Conservation (phyloP, 768 basidiomycete species). For the Lactifluus pinguis region DNA sequence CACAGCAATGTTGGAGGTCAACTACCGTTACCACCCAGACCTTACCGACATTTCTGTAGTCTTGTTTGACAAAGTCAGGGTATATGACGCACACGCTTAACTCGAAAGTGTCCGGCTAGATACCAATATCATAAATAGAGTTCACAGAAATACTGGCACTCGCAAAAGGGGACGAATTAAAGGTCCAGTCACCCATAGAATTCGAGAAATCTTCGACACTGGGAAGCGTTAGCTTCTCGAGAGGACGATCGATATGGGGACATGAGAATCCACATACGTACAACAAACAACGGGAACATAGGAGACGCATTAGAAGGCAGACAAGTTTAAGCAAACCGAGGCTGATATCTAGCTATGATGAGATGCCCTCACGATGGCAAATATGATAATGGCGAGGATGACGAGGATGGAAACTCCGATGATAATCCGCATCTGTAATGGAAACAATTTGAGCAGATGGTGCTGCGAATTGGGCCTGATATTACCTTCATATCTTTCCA, state of each 20-base stretch:
- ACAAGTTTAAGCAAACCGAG: conserved; percentile 10
- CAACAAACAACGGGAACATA: conserved; percentile 13
- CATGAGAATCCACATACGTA: conserved; percentile 15
- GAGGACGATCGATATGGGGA: neutral
- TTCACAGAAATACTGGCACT: conserved; percentile 2
- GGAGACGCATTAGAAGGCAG: conserved; percentile 9
- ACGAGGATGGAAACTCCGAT: conserved; percentile 85
- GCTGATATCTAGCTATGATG: conserved; percentile 30
- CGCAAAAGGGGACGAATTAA: neutral
- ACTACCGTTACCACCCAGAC: neutral
- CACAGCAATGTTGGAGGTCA: neutral
- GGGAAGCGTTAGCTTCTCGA: neutral
- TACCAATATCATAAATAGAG: conserved; percentile 3
- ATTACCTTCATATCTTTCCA: conserved; percentile 96
- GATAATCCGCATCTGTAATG: conserved; percentile 84
- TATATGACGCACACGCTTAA: conserved; percentile 17
- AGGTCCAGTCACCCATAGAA: conserved; percentile 1
- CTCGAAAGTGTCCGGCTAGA: conserved; percentile 4
- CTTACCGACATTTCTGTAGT: neutral
- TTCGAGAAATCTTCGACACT: conserved; percentile 1
- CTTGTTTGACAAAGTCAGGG: neutral
- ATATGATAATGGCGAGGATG: conserved; percentile 92
- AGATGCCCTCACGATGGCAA: conserved; percentile 86
- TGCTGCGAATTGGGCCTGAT: neutral
- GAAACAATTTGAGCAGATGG: conserved; percentile 3